Conservation (phyloP, 148 eudicot species). For the Linanthus parryae region DNA sequence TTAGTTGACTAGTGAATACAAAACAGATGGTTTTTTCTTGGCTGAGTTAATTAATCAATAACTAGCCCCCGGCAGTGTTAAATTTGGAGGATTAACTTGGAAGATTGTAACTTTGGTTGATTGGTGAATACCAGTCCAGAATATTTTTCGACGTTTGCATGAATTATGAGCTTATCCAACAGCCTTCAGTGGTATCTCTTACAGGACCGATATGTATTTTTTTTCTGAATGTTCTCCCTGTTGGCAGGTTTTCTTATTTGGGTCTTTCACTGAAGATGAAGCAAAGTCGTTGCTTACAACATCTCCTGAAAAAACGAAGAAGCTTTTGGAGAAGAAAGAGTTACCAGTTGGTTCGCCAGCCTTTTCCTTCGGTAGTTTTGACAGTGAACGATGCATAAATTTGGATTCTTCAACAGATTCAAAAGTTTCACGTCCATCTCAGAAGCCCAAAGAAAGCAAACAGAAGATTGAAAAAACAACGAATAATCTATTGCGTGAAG, state of each 20-base stretch:
- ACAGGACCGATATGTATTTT: neutral
- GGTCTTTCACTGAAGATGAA: conserved; percentile 55
- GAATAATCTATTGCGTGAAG: conserved; percentile 17
- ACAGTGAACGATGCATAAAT: conserved; percentile 17
- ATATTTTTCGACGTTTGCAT: conserved; percentile 9
- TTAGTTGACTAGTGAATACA: too few species aligned
- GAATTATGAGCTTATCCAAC: neutral
- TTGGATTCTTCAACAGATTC: conserved; percentile 28
- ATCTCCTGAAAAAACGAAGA: conserved; percentile 19
- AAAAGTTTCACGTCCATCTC: conserved; percentile 11
- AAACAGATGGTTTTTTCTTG: too few species aligned
- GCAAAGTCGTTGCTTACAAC: conserved; percentile 23
- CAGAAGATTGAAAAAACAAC: conserved; percentile 6
- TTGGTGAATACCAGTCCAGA: too few species aligned
- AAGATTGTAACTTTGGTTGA: too few species aligned
- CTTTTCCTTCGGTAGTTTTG: conserved; percentile 30
- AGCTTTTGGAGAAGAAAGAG: conserved; percentile 27
- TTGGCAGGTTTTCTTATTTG: conserved; percentile 51
- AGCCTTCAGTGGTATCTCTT: neutral
- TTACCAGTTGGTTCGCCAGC: conserved; percentile 40
- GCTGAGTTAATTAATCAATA: too few species aligned
- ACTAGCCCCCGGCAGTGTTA: too few species aligned
- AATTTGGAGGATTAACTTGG: too few species aligned
- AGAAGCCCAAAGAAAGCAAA: conserved; percentile 17
- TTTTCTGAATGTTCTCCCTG: neutral